Evolutionary conservation across 2,329 filamentous ascomycete species (phyloP), one percentile per base, ranked within the genome.

Genomic region (Fonsecaea monophora): DNA sequence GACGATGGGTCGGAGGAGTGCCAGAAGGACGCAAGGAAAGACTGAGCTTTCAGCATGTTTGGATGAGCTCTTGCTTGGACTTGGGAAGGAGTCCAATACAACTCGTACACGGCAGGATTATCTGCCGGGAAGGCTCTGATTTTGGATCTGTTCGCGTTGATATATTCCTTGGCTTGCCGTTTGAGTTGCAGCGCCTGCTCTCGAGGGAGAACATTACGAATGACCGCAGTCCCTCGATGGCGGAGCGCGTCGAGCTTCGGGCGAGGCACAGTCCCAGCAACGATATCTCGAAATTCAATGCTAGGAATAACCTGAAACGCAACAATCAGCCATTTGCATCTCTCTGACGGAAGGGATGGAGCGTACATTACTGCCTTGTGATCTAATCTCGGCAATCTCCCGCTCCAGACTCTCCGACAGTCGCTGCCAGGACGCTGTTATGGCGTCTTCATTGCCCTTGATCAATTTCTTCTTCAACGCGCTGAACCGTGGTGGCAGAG

Each of bases 51-150:
- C 21, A 92, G 78, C 68, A 92, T 78, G 67, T 87, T 86, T 0
- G 87, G 85, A 74, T 93, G 88, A 0, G 84, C 79, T n/a, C 91
- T 84, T 3, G 89, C 90, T 69, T 85, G 83, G 53, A 90, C 80
- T 75, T 94, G 91, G 1, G 89, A 81, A 1, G 83, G 82, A 0
- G 89, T 90, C 90, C 90, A 92, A 78, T 92, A 93, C 1, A 93
- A 80, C 75, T 92, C 90, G 73, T 87, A 92, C 5, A 93, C 90
- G 53, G 90, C 87, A 0, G 89, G 90, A 50, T 88, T 83, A 54
- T 89, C 80, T 0, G 83, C 77, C 0, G 90, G 91, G 69, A 91
- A 93, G 2, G 87, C 90, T 64, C 84, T 81, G 25, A 81, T 76
- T 13, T 72, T 73, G 53, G 77, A 71, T 54, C 75, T 85, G 73